phyloP scores from a whole-genome alignment of 75 land plant species.

The Ceratopteris richardii region DNA sequence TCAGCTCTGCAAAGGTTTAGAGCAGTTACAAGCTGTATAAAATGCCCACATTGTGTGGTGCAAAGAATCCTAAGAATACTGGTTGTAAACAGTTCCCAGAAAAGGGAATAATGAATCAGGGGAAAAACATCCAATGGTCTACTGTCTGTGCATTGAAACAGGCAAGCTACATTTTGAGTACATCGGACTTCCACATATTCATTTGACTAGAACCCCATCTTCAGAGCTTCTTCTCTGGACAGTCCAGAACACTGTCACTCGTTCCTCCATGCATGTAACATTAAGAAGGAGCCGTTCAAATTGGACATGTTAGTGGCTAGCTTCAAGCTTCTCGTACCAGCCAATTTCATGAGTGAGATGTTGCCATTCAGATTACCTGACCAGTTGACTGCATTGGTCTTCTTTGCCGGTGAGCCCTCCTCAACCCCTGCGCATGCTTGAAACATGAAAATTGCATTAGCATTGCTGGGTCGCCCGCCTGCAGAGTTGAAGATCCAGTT shows the following conservation, averaged over 20 bases:
- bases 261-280: constrained; percentile 80
- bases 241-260: constrained; percentile 32
- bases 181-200: no score
- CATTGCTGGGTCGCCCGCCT: constrained; percentile 17
- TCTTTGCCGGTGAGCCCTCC: constrained; percentile 15
- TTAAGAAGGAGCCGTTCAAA: constrained; percentile 40
- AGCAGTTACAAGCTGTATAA: no score
- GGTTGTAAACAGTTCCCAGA: no score
- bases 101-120: no score
- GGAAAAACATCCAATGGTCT: no score
- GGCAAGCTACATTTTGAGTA: no score
- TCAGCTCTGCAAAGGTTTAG: no score
- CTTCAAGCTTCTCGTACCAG: neutral
- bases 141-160: no score
- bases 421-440: constrained; percentile 34
- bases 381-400: constrained; percentile 40
- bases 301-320: neutral
- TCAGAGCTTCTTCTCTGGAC: neutral
- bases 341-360: constrained; percentile 6
- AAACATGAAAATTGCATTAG: constrained; percentile 88
- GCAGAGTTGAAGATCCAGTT: constrained; percentile 27
- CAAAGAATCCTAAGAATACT: no score
- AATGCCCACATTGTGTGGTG: no score
- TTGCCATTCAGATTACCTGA: constrained; percentile 8
- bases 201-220: no score